Percentiles rank a stretch among this genome's conserved stretches.
These are phyloP conservation scores for Heliamphora pulchella DNA, from an alignment of 179 eudicot genomes.

Conservation along the genomic window DNA sequence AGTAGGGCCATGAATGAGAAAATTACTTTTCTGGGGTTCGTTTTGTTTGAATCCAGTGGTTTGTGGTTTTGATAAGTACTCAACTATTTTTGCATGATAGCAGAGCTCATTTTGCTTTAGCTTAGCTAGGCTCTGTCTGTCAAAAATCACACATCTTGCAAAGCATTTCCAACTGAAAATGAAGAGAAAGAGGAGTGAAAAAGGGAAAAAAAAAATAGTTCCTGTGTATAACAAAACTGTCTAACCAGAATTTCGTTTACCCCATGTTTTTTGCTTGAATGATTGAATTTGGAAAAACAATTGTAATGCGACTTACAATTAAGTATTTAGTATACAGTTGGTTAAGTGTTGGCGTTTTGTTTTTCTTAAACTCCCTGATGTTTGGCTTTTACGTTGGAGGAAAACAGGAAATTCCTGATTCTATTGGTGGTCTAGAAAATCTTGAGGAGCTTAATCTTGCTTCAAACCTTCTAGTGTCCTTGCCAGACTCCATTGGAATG, in stretches of 20 bases:
- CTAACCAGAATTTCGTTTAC: too few relatives aligned
- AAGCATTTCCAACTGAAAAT: too few relatives aligned
- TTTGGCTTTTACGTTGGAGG: not conserved
- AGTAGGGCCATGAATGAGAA: not conserved
- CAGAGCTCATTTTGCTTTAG: not conserved
- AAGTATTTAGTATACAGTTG: not conserved
- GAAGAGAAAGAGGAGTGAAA: too few relatives aligned
- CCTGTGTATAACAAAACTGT: too few relatives aligned
- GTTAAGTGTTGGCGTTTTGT: not conserved
- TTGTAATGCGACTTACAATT: not conserved
- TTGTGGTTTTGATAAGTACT: not conserved
- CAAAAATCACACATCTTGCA: too few relatives aligned
- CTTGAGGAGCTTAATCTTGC: conserved; percentile 79
- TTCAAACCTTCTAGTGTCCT: conserved; percentile 64
- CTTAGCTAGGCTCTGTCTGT: too few relatives aligned
- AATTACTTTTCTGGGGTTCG: not conserved
- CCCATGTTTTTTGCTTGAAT: not conserved
- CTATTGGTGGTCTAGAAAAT: conserved; percentile 66
- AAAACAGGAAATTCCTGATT: conserved; percentile 81
- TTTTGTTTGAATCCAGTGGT: not conserved
- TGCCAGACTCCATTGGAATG: conserved; percentile 82
- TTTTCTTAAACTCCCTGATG: not conserved
- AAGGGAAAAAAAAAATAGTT: too few relatives aligned
- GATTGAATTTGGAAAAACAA: not conserved
- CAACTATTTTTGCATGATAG: not conserved